Percentiles rank a stretch among this genome's conserved stretches.
phyloP scores from a whole-genome alignment of 192 early-diverging fungal genomes.

The Backusella parvicylindrica region DNA sequence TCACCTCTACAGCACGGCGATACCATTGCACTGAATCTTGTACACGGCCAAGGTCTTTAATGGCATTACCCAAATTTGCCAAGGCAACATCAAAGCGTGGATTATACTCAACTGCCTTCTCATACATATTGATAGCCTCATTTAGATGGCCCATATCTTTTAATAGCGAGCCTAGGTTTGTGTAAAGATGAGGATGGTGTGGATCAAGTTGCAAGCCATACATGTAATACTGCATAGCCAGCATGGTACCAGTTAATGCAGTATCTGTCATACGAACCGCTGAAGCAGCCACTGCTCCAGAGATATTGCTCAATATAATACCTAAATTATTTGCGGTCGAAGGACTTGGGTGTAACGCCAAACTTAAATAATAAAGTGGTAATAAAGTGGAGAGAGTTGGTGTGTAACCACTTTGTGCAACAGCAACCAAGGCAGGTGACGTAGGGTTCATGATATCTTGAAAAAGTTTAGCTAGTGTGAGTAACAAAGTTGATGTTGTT shows the following conservation, averaged over 20 bases:
- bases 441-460: conserved; percentile 66
- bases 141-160: conserved; percentile 86
- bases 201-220: conserved; percentile 80
- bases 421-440: conserved; percentile 35
- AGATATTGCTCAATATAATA: conserved; percentile 70
- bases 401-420: conserved; percentile 40
- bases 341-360: conserved; percentile 76
- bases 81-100: conserved; percentile 89
- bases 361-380: conserved; percentile 80
- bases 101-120: conserved; percentile 81
- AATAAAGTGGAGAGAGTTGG: conserved; percentile 64
- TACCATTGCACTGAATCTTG: conserved; percentile 89
- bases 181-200: conserved; percentile 86
- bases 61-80: conserved; percentile 90
- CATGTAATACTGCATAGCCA: conserved; percentile 84
- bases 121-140: conserved; percentile 86
- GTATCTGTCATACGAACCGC: conserved; percentile 7
- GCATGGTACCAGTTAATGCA: conserved; percentile 60
- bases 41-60: conserved; percentile 88
- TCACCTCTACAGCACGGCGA: conserved; percentile 74
- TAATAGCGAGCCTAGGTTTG: conserved; percentile 88
- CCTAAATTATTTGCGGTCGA: conserved; percentile 93
- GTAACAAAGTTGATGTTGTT: conserved; percentile 68
- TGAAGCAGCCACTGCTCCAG: conserved; percentile 45
- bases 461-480: conserved; percentile 85